These are phyloP conservation scores for Chernovozyma aurita DNA, from an alignment of 1,139 yeast genomes.

Conservation along the genomic window DNA sequence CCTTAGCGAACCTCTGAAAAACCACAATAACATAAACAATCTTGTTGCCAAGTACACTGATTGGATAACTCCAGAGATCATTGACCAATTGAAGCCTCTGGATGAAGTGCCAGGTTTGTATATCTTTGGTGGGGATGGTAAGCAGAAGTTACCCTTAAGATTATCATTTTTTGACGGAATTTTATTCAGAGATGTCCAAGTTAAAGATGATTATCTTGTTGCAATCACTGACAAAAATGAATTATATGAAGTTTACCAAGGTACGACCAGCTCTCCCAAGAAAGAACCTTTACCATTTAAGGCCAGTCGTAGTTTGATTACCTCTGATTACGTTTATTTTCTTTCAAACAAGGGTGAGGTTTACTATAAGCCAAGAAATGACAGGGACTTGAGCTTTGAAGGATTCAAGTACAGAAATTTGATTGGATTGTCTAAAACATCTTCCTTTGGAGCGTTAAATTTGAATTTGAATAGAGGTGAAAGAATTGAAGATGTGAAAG, in stretches of 20 bases:
- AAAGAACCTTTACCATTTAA: constrained; percentile 32
- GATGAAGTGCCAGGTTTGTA: constrained; percentile 30
- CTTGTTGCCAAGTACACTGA: constrained; percentile 23
- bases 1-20: constrained; percentile 24
- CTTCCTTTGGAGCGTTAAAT: constrained; percentile 7
- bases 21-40: constrained; percentile 22
- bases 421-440: constrained; percentile 17
- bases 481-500: constrained; percentile 44
- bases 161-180: constrained; percentile 60
- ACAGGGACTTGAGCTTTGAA: constrained; percentile 13
- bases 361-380: constrained; percentile 42
- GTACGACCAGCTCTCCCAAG: constrained; percentile 20
- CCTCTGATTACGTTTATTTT: constrained; percentile 57
- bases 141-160: constrained; percentile 53
- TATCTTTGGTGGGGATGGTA: constrained; percentile 29
- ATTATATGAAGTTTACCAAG: constrained; percentile 63
- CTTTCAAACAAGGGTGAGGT: constrained; percentile 52
- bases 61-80: constrained; percentile 29
- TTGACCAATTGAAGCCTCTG: constrained; percentile 22
- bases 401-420: constrained; percentile 18
- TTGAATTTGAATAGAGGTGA: constrained; percentile 34
- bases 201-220: constrained; percentile 47
- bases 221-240: constrained; percentile 72
- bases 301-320: constrained; percentile 48
- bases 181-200: constrained; percentile 52